These are phyloP conservation scores for Flaveria bidentis DNA, from an alignment of 129 eudicot genomes.

Conservation along the genomic window DNA sequence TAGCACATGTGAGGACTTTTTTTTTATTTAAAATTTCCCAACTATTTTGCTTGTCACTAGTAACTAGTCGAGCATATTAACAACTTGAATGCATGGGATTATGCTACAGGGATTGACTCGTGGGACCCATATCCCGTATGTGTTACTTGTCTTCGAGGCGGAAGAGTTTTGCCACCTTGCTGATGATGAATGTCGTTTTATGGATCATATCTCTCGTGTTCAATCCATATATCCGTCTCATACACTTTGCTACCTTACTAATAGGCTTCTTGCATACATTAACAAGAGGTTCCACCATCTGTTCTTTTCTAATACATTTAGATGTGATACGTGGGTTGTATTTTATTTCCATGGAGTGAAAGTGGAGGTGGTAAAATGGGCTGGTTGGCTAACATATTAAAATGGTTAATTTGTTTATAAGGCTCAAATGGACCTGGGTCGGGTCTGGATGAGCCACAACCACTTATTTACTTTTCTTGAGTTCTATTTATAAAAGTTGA, in stretches of 20 bases:
- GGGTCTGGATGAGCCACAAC: background rate
- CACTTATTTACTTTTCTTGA: background rate
- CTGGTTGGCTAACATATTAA: background rate
- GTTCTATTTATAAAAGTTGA: background rate
- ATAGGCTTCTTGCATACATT: constrained; percentile 71
- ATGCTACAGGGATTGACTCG: constrained; percentile 51
- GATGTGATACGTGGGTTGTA: background rate
- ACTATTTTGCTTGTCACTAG: background rate
- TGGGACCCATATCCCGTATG: constrained; percentile 53
- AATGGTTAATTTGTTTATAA: background rate
- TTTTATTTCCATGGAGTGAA: background rate
- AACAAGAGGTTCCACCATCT: constrained; percentile 55
- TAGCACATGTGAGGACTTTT: constrained; percentile 52
- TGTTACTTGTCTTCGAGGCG: constrained; percentile 67
- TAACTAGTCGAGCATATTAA: constrained; percentile 1
- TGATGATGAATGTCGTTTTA: constrained; percentile 42
- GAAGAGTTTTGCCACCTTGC: constrained; percentile 76
- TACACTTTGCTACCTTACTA: constrained; percentile 77
- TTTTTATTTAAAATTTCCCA: background rate
- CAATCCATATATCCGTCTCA: constrained; percentile 70
- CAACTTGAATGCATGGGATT: constrained; percentile 9
- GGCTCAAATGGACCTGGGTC: background rate
- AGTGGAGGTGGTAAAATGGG: background rate
- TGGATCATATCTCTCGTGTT: constrained; percentile 61
- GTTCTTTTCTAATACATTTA: constrained; percentile 6